phyloP scores from a whole-genome alignment of 2,329 filamentous ascomycete genomes.

The Ophiostoma sp. region DNA sequence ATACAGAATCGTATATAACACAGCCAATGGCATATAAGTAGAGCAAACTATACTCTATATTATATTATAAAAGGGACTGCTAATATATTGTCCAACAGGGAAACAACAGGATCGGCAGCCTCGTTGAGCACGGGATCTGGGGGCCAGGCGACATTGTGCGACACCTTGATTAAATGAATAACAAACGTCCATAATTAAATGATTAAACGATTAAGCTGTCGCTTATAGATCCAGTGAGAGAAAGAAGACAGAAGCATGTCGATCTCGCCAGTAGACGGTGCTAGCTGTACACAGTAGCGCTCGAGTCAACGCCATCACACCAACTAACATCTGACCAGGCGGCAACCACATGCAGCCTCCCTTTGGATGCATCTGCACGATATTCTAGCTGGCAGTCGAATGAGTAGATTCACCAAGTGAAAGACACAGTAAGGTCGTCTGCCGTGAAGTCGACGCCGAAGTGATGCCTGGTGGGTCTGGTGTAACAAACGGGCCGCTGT shows the following conservation, averaged over 20 bases:
- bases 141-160: slow-evolving; percentile 4
- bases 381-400: too few species aligned
- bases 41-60: background rate
- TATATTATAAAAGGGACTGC: background rate
- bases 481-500: slow-evolving; percentile 22
- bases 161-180: background rate
- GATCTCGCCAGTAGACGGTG: too few species aligned
- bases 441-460: too few species aligned
- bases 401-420: background rate
- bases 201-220: too few species aligned
- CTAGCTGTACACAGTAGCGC: too few species aligned
- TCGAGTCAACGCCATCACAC: background rate
- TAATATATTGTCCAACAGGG: background rate
- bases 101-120: background rate
- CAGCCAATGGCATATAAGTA: background rate
- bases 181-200: too few species aligned
- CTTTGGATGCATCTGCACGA: background rate
- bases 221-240: too few species aligned
- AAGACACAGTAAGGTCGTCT: background rate
- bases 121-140: slow-evolving; percentile 4
- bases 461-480: slow-evolving; percentile 7
- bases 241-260: too few species aligned
- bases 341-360: background rate
- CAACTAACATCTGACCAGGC: background rate
- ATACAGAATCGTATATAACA: background rate